phyloP scores from a whole-genome alignment of 805 yeast species.

The Cyberlindnera bimundalis region DNA sequence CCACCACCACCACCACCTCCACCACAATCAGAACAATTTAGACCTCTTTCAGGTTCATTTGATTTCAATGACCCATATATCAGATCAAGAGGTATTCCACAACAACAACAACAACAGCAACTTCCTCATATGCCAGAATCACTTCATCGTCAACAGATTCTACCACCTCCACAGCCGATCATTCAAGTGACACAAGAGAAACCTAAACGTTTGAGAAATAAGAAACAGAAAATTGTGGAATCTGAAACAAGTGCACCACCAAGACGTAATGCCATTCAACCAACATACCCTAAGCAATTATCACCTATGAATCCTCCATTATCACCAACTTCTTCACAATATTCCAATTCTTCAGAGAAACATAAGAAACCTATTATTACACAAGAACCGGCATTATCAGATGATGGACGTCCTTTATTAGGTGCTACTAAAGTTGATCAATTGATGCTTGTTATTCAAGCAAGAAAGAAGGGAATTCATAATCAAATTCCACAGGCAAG shows the following conservation, averaged over 20 bases:
- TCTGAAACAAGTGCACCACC: not conserved
- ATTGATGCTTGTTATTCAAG: conserved; percentile 86
- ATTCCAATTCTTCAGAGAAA: conserved; percentile 19
- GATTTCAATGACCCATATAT: conserved; percentile 3
- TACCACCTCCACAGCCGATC: not conserved
- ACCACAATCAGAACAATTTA: conserved; percentile 5
- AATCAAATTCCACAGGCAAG: conserved; percentile 59
- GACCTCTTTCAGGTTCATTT: conserved; percentile 2
- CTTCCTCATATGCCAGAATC: not conserved
- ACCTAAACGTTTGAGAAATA: conserved; percentile 3
- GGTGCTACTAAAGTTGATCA: conserved; percentile 92
- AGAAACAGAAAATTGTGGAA: conserved; percentile 9
- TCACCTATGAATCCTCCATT: conserved; percentile 9
- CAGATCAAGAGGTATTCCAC: not conserved
- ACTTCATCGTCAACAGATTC: not conserved
- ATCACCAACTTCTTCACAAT: conserved; percentile 12
- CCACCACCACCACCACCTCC: conserved; percentile 8
- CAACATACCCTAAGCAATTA: conserved; percentile 10
- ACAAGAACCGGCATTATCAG: conserved; percentile 44
- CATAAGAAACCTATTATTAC: conserved; percentile 36
- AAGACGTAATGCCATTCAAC: conserved; percentile 17
- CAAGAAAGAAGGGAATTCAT: conserved; percentile 74
- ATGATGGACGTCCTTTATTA: conserved; percentile 64
- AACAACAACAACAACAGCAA: conserved; percentile 1
- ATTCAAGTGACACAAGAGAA: too few relatives aligned